Evolutionary conservation across 225 moss, liverwort and hornwort genomes (phyloP).

Genomic region (Antitrichia curtipendula): DNA sequence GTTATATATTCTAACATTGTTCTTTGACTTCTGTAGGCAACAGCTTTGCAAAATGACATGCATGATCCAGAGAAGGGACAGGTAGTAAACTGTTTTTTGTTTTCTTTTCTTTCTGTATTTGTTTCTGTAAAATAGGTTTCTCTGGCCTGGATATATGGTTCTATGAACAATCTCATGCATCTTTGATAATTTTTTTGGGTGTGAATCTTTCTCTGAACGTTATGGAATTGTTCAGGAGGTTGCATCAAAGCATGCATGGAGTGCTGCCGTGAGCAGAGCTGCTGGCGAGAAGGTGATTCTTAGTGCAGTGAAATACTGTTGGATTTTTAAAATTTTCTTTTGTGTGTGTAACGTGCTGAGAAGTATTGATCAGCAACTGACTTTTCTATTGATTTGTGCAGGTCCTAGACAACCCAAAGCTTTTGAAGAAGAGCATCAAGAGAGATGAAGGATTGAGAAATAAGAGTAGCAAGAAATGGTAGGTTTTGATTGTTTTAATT

Average conservation of each 20-base stretch:
- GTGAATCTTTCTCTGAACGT: not conserved
- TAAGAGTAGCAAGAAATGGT: slow-evolving; percentile 88
- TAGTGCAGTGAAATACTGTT: not conserved
- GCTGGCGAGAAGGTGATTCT: slow-evolving; percentile 78
- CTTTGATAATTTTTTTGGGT: not conserved
- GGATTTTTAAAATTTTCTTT: too few species aligned
- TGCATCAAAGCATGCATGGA: slow-evolving; percentile 71
- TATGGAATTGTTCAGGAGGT: slow-evolving; percentile 41
- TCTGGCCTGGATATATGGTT: not conserved
- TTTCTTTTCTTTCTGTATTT: not conserved
- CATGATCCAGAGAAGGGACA: slow-evolving; percentile 86
- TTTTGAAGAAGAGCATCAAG: slow-evolving; percentile 85
- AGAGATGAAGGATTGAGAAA: slow-evolving; percentile 64
- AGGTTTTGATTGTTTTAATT: not conserved
- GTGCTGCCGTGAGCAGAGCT: slow-evolving; percentile 82
- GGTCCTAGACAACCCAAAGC: slow-evolving; percentile 88
- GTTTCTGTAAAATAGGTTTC: not conserved
- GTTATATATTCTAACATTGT: not conserved
- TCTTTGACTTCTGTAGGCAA: slow-evolving; percentile 40
- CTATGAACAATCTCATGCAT: not conserved
- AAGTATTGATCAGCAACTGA: not conserved
- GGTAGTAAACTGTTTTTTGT: slow-evolving; percentile 10
- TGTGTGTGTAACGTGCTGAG: not conserved
- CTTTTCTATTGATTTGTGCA: slow-evolving; percentile 6
- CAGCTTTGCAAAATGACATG: slow-evolving; percentile 69